phyloP scores from a whole-genome alignment of 2,329 filamentous ascomycete species.

The Ceratocystis alfenasii region DNA sequence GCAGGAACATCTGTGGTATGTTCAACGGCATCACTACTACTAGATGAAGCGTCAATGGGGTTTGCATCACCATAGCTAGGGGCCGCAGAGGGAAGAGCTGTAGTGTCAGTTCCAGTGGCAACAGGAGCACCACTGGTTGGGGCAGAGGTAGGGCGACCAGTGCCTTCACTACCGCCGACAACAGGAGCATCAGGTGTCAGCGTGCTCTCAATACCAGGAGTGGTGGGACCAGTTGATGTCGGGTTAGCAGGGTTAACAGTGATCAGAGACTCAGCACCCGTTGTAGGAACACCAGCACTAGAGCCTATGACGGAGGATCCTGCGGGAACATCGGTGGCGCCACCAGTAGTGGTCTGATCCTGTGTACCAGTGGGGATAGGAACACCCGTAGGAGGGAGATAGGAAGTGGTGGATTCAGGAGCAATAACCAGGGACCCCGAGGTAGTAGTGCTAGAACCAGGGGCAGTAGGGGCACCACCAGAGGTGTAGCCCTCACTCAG shows the following conservation, averaged over 20 bases:
- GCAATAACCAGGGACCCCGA: constrained; percentile 7
- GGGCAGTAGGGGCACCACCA: background rate
- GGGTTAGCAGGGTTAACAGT: constrained; percentile 18
- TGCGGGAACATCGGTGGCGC: background rate
- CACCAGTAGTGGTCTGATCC: no score
- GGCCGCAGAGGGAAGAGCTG: background rate
- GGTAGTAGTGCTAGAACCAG: constrained; percentile 1
- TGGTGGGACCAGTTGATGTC: constrained; percentile 6
- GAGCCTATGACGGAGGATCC: constrained; percentile 16
- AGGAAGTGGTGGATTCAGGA: constrained; percentile 23
- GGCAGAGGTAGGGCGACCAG: constrained; percentile 15
- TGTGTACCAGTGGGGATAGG: constrained; percentile 2
- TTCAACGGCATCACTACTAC: constrained; percentile 2
- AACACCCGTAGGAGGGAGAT: constrained; percentile 23
- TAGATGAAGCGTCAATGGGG: background rate
- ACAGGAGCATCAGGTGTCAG: constrained; percentile 22
- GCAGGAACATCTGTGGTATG: constrained; percentile 22
- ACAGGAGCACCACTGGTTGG: constrained; percentile 19
- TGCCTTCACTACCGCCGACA: constrained; percentile 19
- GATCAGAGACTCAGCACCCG: constrained; percentile 19
- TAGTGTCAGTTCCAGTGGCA: constrained; percentile 21
- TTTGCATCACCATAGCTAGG: background rate
- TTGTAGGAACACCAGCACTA: constrained; percentile 13
- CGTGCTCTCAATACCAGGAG: constrained; percentile 17
- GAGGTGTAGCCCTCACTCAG: background rate